Evolutionary conservation across 2,329 filamentous ascomycete species (phyloP).

Genomic region (Podosphaera leucotricha): DNA sequence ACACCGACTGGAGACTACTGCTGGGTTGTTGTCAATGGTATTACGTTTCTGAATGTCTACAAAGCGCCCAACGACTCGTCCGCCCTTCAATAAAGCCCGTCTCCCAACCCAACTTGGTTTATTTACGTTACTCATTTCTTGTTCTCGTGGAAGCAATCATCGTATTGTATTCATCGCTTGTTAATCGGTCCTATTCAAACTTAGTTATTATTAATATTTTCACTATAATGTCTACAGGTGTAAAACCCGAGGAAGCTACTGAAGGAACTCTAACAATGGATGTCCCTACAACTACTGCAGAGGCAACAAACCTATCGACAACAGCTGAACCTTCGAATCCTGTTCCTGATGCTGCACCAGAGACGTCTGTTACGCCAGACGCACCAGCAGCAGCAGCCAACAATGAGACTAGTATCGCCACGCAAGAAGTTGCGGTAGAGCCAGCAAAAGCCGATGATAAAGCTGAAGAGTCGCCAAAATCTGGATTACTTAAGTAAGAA

Average conservation of each 20-base stretch:
- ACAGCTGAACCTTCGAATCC: conserved; percentile 26
- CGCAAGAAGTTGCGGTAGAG: not conserved
- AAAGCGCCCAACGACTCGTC: no score
- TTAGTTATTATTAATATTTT: not conserved
- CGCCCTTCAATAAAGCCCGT: conserved; percentile 1
- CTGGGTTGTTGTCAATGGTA: no score
- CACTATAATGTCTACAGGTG: conserved; percentile 32
- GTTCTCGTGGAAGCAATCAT: no score
- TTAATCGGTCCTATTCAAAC: conserved; percentile 2
- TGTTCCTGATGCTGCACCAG: conserved; percentile 24
- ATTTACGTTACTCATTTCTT: not conserved
- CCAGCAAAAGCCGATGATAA: not conserved
- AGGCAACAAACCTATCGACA: conserved; percentile 32
- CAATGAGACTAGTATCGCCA: not conserved
- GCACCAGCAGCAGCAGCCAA: conserved; percentile 19
- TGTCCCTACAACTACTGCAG: conserved; percentile 18
- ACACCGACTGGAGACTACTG: no score
- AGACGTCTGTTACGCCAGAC: conserved; percentile 30
- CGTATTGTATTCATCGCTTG: not conserved
- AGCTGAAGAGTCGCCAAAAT: not conserved
- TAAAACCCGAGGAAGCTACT: conserved; percentile 35
- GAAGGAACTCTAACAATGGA: conserved; percentile 9
- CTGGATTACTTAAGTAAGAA: not conserved
- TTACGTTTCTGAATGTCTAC: no score
- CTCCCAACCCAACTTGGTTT: no score